Conservation (phyloP, 352 stramenopile genomes). For the Globisporangium emineosum region DNA sequence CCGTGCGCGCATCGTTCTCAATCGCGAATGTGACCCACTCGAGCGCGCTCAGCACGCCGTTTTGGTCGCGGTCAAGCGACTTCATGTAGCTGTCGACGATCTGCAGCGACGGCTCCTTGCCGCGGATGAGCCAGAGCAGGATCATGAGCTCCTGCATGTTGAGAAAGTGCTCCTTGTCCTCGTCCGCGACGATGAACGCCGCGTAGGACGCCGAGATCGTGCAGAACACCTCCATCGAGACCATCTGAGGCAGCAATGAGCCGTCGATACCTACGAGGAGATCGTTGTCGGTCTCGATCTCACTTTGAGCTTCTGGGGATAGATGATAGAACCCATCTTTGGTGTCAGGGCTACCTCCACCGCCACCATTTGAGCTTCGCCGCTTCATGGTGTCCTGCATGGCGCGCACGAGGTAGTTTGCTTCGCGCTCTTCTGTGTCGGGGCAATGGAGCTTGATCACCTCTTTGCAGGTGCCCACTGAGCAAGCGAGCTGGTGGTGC, state of each 20-base stretch:
- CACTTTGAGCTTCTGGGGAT: background rate
- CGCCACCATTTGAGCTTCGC: background rate
- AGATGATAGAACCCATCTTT: background rate
- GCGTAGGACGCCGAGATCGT: constrained; percentile 55
- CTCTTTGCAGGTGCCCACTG: constrained; percentile 30
- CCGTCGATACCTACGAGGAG: background rate
- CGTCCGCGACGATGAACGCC: constrained; percentile 62
- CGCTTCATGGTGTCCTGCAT: constrained; percentile 39
- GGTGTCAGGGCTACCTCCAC: background rate
- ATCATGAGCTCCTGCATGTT: constrained; percentile 55
- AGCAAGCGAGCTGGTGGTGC: constrained; percentile 40
- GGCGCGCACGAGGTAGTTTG: constrained; percentile 38
- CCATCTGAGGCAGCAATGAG: constrained; percentile 20
- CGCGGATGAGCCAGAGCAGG: constrained; percentile 64
- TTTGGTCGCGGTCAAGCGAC: constrained; percentile 53
- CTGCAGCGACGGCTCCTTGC: constrained; percentile 42
- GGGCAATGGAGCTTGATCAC: constrained; percentile 43
- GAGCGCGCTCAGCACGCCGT: constrained; percentile 45
- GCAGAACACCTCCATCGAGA: constrained; percentile 58
- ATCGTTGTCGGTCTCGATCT: background rate
- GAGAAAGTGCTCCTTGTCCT: constrained; percentile 53
- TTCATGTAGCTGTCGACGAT: constrained; percentile 54
- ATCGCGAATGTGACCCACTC: constrained; percentile 74
- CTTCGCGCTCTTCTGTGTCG: constrained; percentile 26
- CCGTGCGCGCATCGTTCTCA: constrained; percentile 39